Conservation (phyloP, 257 asterid species). For the Osmanthus fragrans region DNA sequence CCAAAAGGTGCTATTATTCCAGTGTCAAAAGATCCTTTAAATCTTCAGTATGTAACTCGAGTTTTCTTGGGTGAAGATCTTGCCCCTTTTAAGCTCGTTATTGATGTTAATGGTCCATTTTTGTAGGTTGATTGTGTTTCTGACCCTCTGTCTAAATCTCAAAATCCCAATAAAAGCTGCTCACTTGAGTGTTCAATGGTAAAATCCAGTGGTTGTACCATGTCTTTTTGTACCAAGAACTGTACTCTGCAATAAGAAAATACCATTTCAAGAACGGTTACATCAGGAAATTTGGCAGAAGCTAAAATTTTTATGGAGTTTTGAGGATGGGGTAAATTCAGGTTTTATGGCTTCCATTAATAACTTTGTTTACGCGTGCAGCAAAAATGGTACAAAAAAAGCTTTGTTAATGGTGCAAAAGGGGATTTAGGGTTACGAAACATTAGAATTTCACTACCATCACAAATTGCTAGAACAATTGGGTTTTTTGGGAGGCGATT, state of each 20-base stretch:
- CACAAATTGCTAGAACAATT: slow-evolving; percentile 54
- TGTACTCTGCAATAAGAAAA: slow-evolving; percentile 55
- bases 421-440: slow-evolving; percentile 72
- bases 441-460: slow-evolving; percentile 63
- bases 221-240: slow-evolving; percentile 25
- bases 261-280: slow-evolving; percentile 43
- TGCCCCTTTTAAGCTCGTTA: slow-evolving; percentile 41
- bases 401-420: slow-evolving; percentile 50
- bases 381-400: slow-evolving; percentile 44
- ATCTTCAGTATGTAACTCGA: too few species aligned
- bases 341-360: slow-evolving; percentile 46
- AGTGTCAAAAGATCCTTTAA: too few species aligned
- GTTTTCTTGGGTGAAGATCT: slow-evolving; percentile 35
- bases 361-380: slow-evolving; percentile 54
- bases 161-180: slow-evolving; percentile 33
- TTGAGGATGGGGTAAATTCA: slow-evolving; percentile 45
- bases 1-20: too few species aligned
- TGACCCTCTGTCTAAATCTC: slow-evolving; percentile 26
- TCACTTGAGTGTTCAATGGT: slow-evolving; percentile 73
- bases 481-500: slow-evolving; percentile 66
- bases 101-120: slow-evolving; percentile 58
- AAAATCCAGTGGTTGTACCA: slow-evolving; percentile 32
- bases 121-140: slow-evolving; percentile 51
- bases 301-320: slow-evolving; percentile 40
- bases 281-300: slow-evolving; percentile 48